A percentile compares a stretch with the other conserved stretches of the same genome.
These are phyloP conservation scores for Verticillium tricorpus DNA, from an alignment of 2,329 filamentous ascomycete genomes.

Conservation along the genomic window DNA sequence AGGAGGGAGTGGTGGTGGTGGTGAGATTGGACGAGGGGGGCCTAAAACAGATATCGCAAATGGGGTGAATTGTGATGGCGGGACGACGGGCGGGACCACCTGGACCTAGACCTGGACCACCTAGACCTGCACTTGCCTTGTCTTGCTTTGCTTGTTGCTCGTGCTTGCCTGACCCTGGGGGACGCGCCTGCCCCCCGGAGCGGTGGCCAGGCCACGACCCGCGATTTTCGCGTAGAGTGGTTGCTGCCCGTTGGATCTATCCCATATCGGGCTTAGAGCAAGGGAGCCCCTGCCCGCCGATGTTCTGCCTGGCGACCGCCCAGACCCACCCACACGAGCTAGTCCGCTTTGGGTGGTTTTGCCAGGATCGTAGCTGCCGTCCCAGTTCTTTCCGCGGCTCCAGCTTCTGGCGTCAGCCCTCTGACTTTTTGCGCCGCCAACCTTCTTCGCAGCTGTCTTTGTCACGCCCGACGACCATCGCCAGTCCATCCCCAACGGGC, in stretches of 20 bases:
- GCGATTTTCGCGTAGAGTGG: slow-evolving; percentile 17
- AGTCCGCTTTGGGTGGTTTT: neutral
- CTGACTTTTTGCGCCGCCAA: neutral
- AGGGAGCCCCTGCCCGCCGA: neutral
- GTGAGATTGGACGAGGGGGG: neutral
- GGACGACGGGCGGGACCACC: slow-evolving; percentile 6
- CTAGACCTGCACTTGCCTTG: neutral
- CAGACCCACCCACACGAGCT: neutral
- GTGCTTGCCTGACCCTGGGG: neutral
- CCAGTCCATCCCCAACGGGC: neutral
- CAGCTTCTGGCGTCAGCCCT: neutral
- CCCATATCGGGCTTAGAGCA: neutral
- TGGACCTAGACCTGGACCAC: neutral
- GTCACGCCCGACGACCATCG: neutral
- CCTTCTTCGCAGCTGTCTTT: neutral
- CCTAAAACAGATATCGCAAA: slow-evolving; percentile 7
- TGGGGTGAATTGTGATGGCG: slow-evolving; percentile 10
- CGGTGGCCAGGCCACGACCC: slow-evolving; percentile 3
- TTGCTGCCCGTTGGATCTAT: neutral
- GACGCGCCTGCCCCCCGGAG: slow-evolving; percentile 10
- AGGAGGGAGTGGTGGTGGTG: neutral
- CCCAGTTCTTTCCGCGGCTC: neutral
- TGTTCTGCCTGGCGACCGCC: neutral
- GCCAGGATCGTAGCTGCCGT: neutral
- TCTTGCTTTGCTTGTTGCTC: neutral